Evolutionary conservation across 2,329 filamentous ascomycete genomes (phyloP), one percentile per base, ranked within the genome.

Genomic region (Monilinia fructigena): DNA sequence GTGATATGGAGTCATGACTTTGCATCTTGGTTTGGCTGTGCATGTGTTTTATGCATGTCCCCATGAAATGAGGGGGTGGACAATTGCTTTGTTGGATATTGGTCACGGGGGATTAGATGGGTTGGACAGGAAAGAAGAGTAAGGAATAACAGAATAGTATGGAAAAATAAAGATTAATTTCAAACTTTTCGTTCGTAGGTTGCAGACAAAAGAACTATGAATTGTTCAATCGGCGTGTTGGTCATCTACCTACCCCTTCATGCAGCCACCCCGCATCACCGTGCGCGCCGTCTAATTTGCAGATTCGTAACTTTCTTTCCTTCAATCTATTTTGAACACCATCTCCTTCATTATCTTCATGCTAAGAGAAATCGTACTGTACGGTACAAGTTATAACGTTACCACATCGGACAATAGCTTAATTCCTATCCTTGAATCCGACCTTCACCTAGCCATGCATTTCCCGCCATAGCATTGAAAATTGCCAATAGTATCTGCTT

Each of bases 251-350:
- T 28, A 28, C 50, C 38, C 31, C 48, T 52, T 55, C 26, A 63
- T 63, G 60, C 50, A 63, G 50, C 52, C 50, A 63, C 61, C 61
- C 61, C 61, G 61, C 61, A 53, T 26, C 48, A 26, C 26, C 42
- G 6, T 45, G 42, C 55, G 14, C 10, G 20, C 28, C 28, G 28
- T 28, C 28, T 28, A 28, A 28, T 28, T 28, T 4, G 28, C 28
- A 28, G 11, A 31, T 53, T 53, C 6, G 11, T 20, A 42, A 56
- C n/a, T 52, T 23, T 26, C 26, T 61, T 35, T 61, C n/a, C 26
- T 31, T 28, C 14, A 16, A 18, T 26, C 23, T 16, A 53, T 28
- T 6, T 26, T 53, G 10, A 5, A 35, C 4, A 35, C 26, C 23
- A 28, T 26, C 16, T 55, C 1, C 14, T 38, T 55, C 16, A 18